Base-by-base conservation (phyloP, 108 stramenopile species). In the Nannochloropsis salina region DNA sequence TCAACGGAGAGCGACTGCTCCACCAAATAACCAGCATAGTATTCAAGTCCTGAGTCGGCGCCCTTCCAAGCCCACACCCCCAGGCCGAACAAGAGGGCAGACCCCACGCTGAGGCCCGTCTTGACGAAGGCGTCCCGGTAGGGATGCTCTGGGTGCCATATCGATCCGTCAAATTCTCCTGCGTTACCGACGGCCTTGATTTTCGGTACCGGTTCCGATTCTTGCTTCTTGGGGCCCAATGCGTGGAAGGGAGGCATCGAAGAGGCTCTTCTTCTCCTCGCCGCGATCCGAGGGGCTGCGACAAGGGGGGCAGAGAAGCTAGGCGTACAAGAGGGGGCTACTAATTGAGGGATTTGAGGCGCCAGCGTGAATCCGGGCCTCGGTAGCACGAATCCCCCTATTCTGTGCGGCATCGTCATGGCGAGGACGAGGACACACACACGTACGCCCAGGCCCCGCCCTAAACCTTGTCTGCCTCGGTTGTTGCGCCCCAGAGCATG, bases 1-100 rank as follows among this genome's bases (percentile, higher is more conserved):
- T 93, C 93, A 22, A 93, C 90, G 31, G 90, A 90, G 8, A 93
- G 90, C 82, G 87, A 87, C 81, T 91, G 93, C 84, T 93, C 93
- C 11, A 93, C 89, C n/a, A 93, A 47, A 86, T 93, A 93, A 9
- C 92, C 92, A 21, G 91, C 80, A 84, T 91, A 88, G 91, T 86
- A 93, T 79, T 91, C 92, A 12, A 90, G 45, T 18, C 82, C 90
- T 31, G 86, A 15, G 10, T 61, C 42, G 9, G 43, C 20, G 0
- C 90, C 92, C 43, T 83, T 51, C 22, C 15, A 45, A 5, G 40
- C 31, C n/a, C 44, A 45, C 44, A 84, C 84, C 41, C 84, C 84
- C 44, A 51, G 21, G 51, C 84, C 84, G 20, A 84, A 84, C 42
- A 83, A 18, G n/a, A n/a, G 9, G 44, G 83, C 83, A 9, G 83